phyloP scores from a whole-genome alignment of 495 filamentous ascomycete genomes.

The Neurospora sp. region DNA sequence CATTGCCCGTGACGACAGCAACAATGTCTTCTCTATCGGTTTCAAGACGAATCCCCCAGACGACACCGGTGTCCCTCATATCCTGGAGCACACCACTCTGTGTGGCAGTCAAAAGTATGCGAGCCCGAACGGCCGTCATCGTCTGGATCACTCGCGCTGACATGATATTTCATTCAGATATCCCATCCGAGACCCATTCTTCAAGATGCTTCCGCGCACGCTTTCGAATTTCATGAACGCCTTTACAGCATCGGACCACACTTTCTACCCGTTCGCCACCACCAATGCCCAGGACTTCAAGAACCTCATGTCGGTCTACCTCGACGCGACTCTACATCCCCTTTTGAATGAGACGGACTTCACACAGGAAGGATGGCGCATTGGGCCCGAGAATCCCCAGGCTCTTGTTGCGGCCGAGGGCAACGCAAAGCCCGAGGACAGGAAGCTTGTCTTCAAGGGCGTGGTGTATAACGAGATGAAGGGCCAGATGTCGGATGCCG shows the following conservation, averaged over 20 bases:
- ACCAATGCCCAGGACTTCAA: slow-evolving; percentile 94
- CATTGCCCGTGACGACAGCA: slow-evolving; percentile 85
- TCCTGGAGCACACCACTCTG: slow-evolving; percentile 91
- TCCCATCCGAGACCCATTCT: slow-evolving; percentile 94
- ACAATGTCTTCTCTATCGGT: slow-evolving; percentile 98
- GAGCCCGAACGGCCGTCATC: neutral
- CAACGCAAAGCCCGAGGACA: slow-evolving; percentile 31
- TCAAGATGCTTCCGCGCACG: slow-evolving; percentile 97
- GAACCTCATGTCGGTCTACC: slow-evolving; percentile 92
- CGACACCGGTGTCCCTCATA: slow-evolving; percentile 92
- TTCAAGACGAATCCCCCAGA: slow-evolving; percentile 99
- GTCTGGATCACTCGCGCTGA: neutral
- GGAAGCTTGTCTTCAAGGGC: slow-evolving; percentile 84
- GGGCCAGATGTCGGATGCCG: slow-evolving; percentile 94
- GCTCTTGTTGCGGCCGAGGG: slow-evolving; percentile 36
- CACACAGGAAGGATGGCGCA: slow-evolving; percentile 89
- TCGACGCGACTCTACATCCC: slow-evolving; percentile 86
- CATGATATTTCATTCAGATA: slow-evolving; percentile 48
- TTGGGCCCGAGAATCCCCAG: slow-evolving; percentile 81
- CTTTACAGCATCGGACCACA: slow-evolving; percentile 91
- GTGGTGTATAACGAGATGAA: slow-evolving; percentile 99
- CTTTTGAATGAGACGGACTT: slow-evolving; percentile 87
- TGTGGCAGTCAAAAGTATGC: slow-evolving; percentile 91
- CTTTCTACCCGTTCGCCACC: slow-evolving; percentile 95
- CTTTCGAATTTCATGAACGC: slow-evolving; percentile 99